Conservation (phyloP, 495 filamentous ascomycete genomes). For the Podospora anserina region DNA sequence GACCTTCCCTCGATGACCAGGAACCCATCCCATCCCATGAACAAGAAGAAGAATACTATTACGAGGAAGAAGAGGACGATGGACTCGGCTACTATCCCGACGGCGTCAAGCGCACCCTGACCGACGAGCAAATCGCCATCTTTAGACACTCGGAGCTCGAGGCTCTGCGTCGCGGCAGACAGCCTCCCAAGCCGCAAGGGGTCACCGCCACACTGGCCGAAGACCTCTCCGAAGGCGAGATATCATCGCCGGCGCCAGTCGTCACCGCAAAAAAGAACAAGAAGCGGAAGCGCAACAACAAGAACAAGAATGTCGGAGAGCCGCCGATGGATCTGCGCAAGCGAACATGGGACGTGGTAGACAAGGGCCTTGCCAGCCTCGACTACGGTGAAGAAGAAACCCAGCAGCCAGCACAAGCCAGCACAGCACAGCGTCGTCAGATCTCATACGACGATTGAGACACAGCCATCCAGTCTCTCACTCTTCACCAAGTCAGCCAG, state of each 20-base stretch:
- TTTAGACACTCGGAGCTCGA: slow-evolving; percentile 90
- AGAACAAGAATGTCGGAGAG: slow-evolving; percentile 40
- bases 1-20: slow-evolving; percentile 23
- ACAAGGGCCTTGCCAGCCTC: slow-evolving; percentile 48
- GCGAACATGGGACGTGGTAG: slow-evolving; percentile 57
- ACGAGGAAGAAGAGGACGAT: slow-evolving; percentile 54
- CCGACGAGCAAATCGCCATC: slow-evolving; percentile 85
- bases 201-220: slow-evolving; percentile 15
- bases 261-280: slow-evolving; percentile 29
- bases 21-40: slow-evolving; percentile 19
- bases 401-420: slow-evolving; percentile 18
- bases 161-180: slow-evolving; percentile 53
- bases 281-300: slow-evolving; percentile 32
- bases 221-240: slow-evolving; percentile 28
- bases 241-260: slow-evolving; percentile 34
- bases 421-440: slow-evolving; percentile 38
- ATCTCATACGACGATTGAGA: slow-evolving; percentile 52
- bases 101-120: slow-evolving; percentile 85
- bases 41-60: slow-evolving; percentile 31
- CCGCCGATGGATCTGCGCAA: slow-evolving; percentile 53
- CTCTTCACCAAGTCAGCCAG: background rate
- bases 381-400: slow-evolving; percentile 49
- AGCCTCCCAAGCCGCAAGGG: slow-evolving; percentile 25
- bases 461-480: slow-evolving; percentile 2
- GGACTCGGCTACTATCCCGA: slow-evolving; percentile 85